Conservation (phyloP, 495 filamentous ascomycete genomes). For the Aspergillus carlsbadensis region DNA sequence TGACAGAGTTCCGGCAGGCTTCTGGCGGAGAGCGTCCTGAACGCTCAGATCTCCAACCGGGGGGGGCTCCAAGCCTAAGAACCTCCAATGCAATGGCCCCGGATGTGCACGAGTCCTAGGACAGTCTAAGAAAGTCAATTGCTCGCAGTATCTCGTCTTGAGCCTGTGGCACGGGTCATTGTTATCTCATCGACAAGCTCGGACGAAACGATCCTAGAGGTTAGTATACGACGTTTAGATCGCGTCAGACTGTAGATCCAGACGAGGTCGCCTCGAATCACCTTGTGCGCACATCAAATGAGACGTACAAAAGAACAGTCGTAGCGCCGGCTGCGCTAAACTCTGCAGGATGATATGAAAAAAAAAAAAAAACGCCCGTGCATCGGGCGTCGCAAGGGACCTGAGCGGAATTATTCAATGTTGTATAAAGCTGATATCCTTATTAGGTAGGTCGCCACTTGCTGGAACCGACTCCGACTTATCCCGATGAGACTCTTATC, state of each 20-base stretch:
- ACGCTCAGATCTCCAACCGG: constrained; percentile 1
- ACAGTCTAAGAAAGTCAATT: background rate
- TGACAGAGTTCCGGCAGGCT: too few species aligned
- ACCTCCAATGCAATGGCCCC: constrained; percentile 7
- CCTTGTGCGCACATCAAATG: too few species aligned
- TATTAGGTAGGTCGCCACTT: background rate
- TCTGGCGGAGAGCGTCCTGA: background rate
- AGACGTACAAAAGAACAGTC: too few species aligned
- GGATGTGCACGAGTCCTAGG: constrained; percentile 2
- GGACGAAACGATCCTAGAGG: background rate
- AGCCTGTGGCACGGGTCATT: background rate
- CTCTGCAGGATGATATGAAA: constrained; percentile 14
- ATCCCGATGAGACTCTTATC: background rate
- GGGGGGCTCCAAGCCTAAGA: background rate
- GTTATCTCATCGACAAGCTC: background rate
- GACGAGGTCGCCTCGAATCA: too few species aligned
- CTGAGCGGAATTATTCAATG: background rate
- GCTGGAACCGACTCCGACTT: background rate
- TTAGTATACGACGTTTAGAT: background rate
- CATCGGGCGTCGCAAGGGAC: constrained; percentile 5
- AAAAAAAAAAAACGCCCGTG: constrained; percentile 13
- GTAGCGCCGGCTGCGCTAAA: constrained; percentile 3
- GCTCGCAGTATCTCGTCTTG: too few species aligned
- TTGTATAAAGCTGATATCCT: background rate
- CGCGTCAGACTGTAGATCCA: background rate